Evolutionary conservation across 73 alveolate genomes (phyloP).

Genomic region (Effrenium voratum): DNA sequence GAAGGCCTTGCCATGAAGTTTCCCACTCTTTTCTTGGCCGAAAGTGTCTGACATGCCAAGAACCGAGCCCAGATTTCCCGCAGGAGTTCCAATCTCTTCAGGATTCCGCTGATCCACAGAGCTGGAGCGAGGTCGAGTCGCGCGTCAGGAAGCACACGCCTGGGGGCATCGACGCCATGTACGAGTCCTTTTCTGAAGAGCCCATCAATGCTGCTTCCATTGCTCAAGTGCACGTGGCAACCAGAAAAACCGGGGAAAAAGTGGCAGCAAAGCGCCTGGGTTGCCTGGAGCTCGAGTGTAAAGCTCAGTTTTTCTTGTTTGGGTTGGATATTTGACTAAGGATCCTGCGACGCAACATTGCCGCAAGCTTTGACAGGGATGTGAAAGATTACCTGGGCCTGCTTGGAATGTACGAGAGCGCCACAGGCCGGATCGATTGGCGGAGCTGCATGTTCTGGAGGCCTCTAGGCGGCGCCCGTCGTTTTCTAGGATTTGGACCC

Average conservation of each 20-base stretch:
- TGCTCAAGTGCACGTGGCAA: constrained; percentile 40
- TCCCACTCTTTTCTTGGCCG: too few species aligned
- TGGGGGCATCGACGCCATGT: neutral
- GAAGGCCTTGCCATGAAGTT: too few species aligned
- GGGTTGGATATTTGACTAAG: neutral
- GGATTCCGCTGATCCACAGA: constrained; percentile 33
- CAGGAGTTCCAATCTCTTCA: constrained; percentile 54
- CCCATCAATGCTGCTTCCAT: constrained; percentile 43
- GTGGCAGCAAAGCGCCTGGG: constrained; percentile 28
- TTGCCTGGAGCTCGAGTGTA: neutral
- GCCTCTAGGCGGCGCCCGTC: too few species aligned
- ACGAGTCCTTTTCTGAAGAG: neutral
- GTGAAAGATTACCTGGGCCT: constrained; percentile 23
- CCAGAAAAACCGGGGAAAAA: constrained; percentile 4
- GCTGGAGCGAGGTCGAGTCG: constrained; percentile 21
- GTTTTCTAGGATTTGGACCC: too few species aligned
- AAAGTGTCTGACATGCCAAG: too few species aligned
- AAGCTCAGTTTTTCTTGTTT: neutral
- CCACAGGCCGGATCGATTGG: neutral
- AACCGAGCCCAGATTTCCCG: too few species aligned
- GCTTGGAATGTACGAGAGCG: constrained; percentile 38
- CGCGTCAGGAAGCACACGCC: constrained; percentile 28
- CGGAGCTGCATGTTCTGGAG: too few species aligned
- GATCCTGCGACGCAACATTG: constrained; percentile 17
- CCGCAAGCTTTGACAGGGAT: constrained; percentile 2